Conservation (phyloP, 495 filamentous ascomycete genomes). For the Hyaloscypha hepaticicola region DNA sequence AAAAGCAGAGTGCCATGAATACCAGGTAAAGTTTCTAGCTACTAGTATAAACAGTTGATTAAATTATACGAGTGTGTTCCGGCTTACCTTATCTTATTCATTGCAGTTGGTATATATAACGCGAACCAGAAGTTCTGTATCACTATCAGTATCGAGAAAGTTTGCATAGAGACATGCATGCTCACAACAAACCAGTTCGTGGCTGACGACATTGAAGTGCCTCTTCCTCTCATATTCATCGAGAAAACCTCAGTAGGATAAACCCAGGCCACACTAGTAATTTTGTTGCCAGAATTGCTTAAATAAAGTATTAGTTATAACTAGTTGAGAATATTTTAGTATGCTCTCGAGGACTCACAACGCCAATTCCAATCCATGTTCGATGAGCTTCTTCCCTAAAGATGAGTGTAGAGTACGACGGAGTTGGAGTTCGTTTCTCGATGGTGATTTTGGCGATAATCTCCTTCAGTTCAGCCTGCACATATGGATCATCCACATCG, state of each 20-base stretch:
- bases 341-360: too few relatives aligned
- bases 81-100: too few relatives aligned
- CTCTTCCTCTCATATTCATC: neutral
- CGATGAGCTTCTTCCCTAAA: conserved; percentile 33
- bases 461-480: conserved; percentile 31
- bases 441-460: conserved; percentile 43
- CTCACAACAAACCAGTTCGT: neutral
- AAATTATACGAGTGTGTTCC: neutral
- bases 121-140: too few relatives aligned
- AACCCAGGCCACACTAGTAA: neutral
- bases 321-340: too few relatives aligned
- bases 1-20: neutral
- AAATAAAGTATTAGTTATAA: too few relatives aligned
- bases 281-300: conserved; percentile 39
- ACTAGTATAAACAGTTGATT: neutral
- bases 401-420: conserved; percentile 33
- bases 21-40: neutral
- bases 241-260: neutral
- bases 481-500: conserved; percentile 30
- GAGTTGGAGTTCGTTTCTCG: conserved; percentile 37
- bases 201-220: neutral
- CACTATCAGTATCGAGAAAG: too few relatives aligned
- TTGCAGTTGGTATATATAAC: too few relatives aligned
- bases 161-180: too few relatives aligned
- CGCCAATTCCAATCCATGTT: conserved; percentile 37